A percentile compares a stretch with the other conserved stretches of the same genome.
phyloP scores from a whole-genome alignment of 2,329 filamentous ascomycete species.

The Hypocrella siamensis region DNA sequence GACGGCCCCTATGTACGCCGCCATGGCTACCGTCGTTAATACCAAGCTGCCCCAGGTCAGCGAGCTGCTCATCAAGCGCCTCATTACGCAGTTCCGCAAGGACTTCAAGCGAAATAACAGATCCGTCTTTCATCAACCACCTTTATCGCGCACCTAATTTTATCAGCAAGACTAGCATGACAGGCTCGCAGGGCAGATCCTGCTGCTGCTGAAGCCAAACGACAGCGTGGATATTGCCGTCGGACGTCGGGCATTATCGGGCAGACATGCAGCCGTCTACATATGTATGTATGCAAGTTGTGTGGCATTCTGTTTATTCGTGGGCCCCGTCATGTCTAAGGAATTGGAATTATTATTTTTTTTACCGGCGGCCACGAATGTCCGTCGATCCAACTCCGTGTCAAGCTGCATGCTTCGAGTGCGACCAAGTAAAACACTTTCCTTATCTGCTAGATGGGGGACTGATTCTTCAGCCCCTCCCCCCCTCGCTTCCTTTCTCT shows the following conservation, averaged over 20 bases:
- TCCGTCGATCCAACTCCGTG: no score
- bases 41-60: conserved; percentile 92
- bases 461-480: no score
- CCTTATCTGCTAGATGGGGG: no score
- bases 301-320: no score
- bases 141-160: conserved; percentile 89
- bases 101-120: conserved; percentile 95
- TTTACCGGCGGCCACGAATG: no score
- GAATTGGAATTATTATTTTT: no score
- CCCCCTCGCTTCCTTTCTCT: no score
- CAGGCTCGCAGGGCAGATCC: conserved; percentile 80
- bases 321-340: no score
- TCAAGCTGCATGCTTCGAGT: no score
- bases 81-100: conserved; percentile 89
- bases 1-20: conserved; percentile 92
- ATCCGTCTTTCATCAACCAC: conserved; percentile 83
- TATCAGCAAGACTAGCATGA: conserved; percentile 93
- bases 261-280: conserved; percentile 91
- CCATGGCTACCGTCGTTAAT: conserved; percentile 92
- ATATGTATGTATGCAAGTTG: no score
- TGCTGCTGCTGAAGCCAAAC: conserved; percentile 88
- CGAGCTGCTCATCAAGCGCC: conserved; percentile 69
- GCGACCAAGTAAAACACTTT: no score
- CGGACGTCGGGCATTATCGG: conserved; percentile 82
- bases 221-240: conserved; percentile 97